Conservation (phyloP, 495 filamentous ascomycete species). For the Penicillium egyptiacum region DNA sequence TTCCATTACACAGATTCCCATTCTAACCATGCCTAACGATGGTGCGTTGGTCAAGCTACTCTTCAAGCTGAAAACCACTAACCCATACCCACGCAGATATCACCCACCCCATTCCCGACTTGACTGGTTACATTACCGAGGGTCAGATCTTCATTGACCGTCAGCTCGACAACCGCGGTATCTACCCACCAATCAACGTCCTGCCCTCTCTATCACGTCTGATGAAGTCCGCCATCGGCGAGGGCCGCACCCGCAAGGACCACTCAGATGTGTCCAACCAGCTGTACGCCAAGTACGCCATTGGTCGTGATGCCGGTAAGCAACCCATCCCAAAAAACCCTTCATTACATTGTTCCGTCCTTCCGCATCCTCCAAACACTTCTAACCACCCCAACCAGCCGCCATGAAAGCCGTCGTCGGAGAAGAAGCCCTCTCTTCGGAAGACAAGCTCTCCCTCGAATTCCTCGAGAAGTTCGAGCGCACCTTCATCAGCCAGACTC, state of each 20-base stretch:
- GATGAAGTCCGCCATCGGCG: constrained; percentile 99
- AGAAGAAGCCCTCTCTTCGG: constrained; percentile 90
- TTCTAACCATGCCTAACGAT: constrained; percentile 99
- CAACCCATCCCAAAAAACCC: not conserved
- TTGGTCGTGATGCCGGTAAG: constrained; percentile 84
- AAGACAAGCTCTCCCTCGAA: constrained; percentile 97
- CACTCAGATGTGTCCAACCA: constrained; percentile 99
- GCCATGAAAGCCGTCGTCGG: constrained; percentile 99
- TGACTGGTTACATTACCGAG: constrained; percentile 98
- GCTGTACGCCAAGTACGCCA: constrained; percentile 99
- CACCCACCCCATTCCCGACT: constrained; percentile 97
- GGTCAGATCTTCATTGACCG: constrained; percentile 98
- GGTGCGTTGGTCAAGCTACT: constrained; percentile 43
- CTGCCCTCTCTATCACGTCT: constrained; percentile 97
- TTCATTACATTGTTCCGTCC: not conserved
- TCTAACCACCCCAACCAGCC: constrained; percentile 44
- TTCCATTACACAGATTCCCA: constrained; percentile 98
- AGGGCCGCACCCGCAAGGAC: constrained; percentile 91
- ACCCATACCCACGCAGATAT: constrained; percentile 62
- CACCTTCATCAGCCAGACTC: constrained; percentile 84
- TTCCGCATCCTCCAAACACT: not conserved
- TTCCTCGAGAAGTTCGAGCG: constrained; percentile 98
- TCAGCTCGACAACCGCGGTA: constrained; percentile 89
- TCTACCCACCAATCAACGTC: constrained; percentile 99
- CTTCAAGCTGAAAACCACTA: constrained; percentile 8